Evolutionary conservation across 148 eudicot species (phyloP).

Genomic region (Silene conica): DNA sequence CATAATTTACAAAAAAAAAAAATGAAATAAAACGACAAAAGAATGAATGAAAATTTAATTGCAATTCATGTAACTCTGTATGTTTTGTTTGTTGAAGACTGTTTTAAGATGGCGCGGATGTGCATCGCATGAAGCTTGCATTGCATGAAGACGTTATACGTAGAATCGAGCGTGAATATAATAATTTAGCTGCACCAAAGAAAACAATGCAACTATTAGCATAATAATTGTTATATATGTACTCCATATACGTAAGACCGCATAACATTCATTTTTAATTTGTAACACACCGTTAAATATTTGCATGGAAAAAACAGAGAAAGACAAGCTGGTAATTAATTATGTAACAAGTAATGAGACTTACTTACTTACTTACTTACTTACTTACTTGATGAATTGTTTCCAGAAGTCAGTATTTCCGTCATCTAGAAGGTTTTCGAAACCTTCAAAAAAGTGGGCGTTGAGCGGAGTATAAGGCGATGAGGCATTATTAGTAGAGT

Average conservation of each 20-base stretch:
- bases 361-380: constrained; percentile 27
- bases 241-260: neutral
- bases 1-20: constrained; percentile 9
- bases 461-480: constrained; percentile 22
- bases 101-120: neutral
- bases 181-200: constrained; percentile 10
- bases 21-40: neutral
- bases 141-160: constrained; percentile 6
- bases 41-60: constrained; percentile 7
- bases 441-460: constrained; percentile 34
- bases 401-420: constrained; percentile 42
- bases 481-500: constrained; percentile 26
- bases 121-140: constrained; percentile 15
- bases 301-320: neutral
- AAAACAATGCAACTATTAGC: neutral
- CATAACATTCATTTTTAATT: constrained; percentile 1
- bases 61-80: constrained; percentile 2
- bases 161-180: neutral
- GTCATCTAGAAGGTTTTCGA: constrained; percentile 44
- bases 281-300: constrained; percentile 2
- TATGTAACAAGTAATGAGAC: constrained; percentile 17
- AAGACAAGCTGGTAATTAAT: neutral
- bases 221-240: neutral
- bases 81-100: too few relatives aligned
- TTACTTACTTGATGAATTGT: constrained; percentile 29